Evolutionary conservation across 305 asterid genomes (phyloP), one percentile per base, ranked within the genome.

Genomic region (Fraxinus paxiana): DNA sequence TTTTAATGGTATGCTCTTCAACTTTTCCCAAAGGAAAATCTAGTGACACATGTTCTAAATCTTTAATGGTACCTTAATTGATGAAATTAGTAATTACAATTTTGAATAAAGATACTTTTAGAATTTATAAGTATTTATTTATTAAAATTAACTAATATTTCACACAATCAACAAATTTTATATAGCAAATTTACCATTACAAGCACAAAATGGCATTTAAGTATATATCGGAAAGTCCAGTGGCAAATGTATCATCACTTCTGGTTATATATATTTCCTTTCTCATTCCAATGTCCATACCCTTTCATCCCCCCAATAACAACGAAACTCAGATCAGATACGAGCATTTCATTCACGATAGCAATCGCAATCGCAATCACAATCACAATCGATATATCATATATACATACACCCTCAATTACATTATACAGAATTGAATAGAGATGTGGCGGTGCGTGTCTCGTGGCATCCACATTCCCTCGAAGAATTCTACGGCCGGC

Each of bases 371-470:
- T 30, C 33, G 34, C 34, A 31, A 33, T 15, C 20, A 10, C 54
- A 12, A 43, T 12, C 56, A 13, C 8, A 48, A 48, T 48, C 20
- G 0, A 43, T 2, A 10, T 43, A 43, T 41, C 15, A 59, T 0
- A 59, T 7, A 61, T 9, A 63, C n/a, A 4, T 15, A 48, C 20
- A 63, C 34, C 34, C 6, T 63, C 33, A 31, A 15, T 6, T 8
- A 24, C 72, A 22, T 63, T 22, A 10, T 63, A 63, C 34, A 24
- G 72, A 61, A 63, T 31, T 63, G 17, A 63, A 63, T 12, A 83
- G 85, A 87, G 85, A 93, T 95, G 99, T 93, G 99, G 99, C 96
- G 99, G 87, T 93, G 94, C 92, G 91, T 90, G 82, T 90, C 96
- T 6, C 97, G 96, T 83, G 93, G 92, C 81, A 90, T 93, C 88